phyloP scores from a whole-genome alignment of 169 alveolate genomes.

The Eimeria maxima region DNA sequence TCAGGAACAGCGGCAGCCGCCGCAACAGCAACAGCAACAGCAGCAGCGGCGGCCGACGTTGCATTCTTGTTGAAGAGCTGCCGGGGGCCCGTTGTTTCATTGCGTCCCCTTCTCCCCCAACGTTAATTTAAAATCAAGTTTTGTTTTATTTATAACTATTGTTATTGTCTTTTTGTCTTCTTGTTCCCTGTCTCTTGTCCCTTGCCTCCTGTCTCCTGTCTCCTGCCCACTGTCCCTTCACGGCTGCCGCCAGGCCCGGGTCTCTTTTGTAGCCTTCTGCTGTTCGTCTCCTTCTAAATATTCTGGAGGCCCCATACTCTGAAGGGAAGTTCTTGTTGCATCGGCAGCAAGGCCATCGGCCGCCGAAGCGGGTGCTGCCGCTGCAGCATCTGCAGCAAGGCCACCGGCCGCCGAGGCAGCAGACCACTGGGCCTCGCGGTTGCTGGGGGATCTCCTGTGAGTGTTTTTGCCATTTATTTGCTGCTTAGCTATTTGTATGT shows the following conservation, averaged over 20 bases:
- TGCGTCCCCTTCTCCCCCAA: no score
- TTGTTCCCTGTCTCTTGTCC: not conserved
- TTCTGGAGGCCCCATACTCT: not conserved
- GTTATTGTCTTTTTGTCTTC: not conserved
- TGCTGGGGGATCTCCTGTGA: not conserved
- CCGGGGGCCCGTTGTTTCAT: not conserved
- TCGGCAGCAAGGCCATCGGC: not conserved
- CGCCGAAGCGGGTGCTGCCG: not conserved
- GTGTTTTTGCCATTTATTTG: not conserved
- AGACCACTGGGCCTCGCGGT: conserved; percentile 46
- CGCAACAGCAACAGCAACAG: conserved; percentile 42
- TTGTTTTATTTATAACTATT: not conserved
- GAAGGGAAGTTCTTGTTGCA: not conserved
- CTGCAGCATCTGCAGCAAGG: conserved; percentile 11
- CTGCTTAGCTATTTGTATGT: not conserved
- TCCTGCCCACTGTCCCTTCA: not conserved
- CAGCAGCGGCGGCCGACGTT: conserved; percentile 22
- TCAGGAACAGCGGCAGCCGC: not conserved
- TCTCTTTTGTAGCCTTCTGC: not conserved
- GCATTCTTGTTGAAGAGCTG: not conserved
- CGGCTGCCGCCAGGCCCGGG: not conserved
- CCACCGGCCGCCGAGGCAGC: conserved; percentile 28
- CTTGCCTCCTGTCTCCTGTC: conserved; percentile 26
- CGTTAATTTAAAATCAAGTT: not conserved
- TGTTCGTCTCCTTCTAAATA: not conserved